Percentiles rank a stretch among this genome's conserved stretches.
These are phyloP conservation scores for Zanthoxylum bungeanum DNA, from an alignment of 345 rosid species.

Conservation along the genomic window DNA sequence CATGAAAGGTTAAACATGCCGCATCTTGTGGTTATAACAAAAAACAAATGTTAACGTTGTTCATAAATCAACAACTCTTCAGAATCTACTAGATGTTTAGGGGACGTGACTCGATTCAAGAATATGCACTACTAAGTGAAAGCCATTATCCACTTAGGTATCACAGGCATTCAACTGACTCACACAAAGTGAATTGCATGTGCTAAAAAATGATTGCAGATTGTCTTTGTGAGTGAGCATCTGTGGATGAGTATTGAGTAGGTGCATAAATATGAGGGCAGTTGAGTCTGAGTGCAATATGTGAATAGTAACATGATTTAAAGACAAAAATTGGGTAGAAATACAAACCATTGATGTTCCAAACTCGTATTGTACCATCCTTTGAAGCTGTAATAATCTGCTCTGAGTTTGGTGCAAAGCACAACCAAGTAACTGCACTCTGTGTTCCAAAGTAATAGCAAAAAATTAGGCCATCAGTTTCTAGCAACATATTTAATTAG, in stretches of 20 bases:
- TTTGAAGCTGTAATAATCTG: conserved; percentile 88
- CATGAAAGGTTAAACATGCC: not conserved
- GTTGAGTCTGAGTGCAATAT: not conserved
- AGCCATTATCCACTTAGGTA: not conserved
- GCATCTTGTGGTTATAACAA: not conserved
- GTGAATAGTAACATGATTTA: not conserved
- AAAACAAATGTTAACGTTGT: not conserved
- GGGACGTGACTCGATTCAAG: not conserved
- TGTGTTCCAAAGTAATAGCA: conserved; percentile 26
- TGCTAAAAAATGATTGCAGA: not conserved
- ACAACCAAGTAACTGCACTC: conserved; percentile 98
- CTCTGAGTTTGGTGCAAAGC: conserved; percentile 86
- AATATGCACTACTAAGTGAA: not conserved
- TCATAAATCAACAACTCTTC: not conserved
- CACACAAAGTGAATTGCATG: not conserved
- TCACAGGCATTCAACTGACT: not conserved
- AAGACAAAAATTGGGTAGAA: not conserved
- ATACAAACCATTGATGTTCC: conserved; percentile 92
- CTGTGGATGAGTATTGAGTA: not conserved
- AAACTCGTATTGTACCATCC: conserved; percentile 82
- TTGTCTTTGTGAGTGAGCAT: not conserved
- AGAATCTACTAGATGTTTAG: not conserved
- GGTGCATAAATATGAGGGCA: not conserved
- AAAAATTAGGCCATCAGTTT: conserved; percentile 6
- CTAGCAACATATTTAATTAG: not conserved